Evolutionary conservation across 2,329 filamentous ascomycete species (phyloP).

Genomic region (Fusarium gaditjirri): DNA sequence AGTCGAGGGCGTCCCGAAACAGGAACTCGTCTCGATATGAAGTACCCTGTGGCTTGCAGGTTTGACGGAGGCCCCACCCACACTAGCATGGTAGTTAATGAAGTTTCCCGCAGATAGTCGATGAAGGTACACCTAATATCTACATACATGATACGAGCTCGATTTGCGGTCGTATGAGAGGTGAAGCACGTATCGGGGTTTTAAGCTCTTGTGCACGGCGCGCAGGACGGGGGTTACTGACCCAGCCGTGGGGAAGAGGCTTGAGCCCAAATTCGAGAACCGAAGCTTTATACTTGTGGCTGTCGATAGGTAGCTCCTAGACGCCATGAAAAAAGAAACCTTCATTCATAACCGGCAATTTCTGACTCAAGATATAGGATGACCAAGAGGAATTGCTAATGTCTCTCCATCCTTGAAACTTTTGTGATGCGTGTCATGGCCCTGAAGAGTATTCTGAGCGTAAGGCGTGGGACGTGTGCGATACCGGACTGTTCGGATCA

Average conservation of each 20-base stretch:
- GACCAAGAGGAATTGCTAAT: not conserved
- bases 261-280: conserved; percentile 20
- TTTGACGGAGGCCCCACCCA: conserved; percentile 30
- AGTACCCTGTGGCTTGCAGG: conserved; percentile 37
- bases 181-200: conserved; percentile 20
- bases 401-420: not conserved
- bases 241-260: conserved; percentile 12
- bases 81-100: conserved; percentile 23
- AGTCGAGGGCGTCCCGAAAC: conserved; percentile 34
- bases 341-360: not conserved
- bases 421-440: not conserved
- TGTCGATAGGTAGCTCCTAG: not conserved
- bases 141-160: conserved; percentile 14
- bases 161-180: conserved; percentile 33
- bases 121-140: conserved; percentile 9
- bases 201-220: conserved; percentile 35
- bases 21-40: conserved; percentile 42
- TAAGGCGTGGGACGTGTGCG: conserved; percentile 19
- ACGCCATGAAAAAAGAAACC: not conserved
- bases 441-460: conserved; percentile 9
- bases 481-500: conserved; percentile 36
- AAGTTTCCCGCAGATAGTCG: conserved; percentile 24
- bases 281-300: not conserved
- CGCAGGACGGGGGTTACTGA: conserved; percentile 22
- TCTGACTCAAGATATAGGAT: not conserved